Evolutionary conservation across 2,329 filamentous ascomycete genomes (phyloP).

Genomic region (Trichoderma endophyticum): DNA sequence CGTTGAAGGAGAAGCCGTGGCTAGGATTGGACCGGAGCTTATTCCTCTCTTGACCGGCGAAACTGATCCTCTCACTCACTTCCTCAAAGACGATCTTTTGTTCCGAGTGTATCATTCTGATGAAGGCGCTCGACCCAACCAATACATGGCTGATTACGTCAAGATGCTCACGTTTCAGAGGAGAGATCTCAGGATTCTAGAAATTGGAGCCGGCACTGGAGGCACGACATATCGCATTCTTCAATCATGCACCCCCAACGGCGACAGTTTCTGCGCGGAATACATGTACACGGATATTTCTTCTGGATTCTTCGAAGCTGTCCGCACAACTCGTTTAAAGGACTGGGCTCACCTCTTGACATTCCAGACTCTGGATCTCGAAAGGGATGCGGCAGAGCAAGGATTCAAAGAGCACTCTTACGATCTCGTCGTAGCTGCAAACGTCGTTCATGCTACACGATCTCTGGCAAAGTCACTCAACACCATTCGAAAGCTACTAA

Average conservation of each 20-base stretch:
- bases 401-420: slow-evolving; percentile 28
- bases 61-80: slow-evolving; percentile 2
- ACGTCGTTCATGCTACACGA: slow-evolving; percentile 32
- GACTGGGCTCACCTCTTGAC: slow-evolving; percentile 26
- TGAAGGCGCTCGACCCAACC: slow-evolving; percentile 2
- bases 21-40: background rate
- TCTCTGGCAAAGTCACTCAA: slow-evolving; percentile 27
- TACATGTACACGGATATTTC: slow-evolving; percentile 43
- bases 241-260: slow-evolving; percentile 12
- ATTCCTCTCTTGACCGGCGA: background rate
- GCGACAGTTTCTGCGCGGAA: background rate
- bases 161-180: slow-evolving; percentile 23
- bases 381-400: slow-evolving; percentile 29
- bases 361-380: slow-evolving; percentile 36
- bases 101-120: slow-evolving; percentile 6
- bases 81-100: background rate
- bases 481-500: slow-evolving; percentile 28
- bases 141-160: slow-evolving; percentile 7
- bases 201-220: slow-evolving; percentile 38
- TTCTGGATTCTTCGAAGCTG: slow-evolving; percentile 34
- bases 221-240: slow-evolving; percentile 30
- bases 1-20: slow-evolving; percentile 4
- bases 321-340: slow-evolving; percentile 27
- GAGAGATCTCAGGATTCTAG: slow-evolving; percentile 34
- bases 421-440: slow-evolving; percentile 32